Evolutionary conservation across 2,329 filamentous ascomycete species (phyloP), one percentile per base, ranked within the genome.

Genomic region (Fusarium metavorans): DNA sequence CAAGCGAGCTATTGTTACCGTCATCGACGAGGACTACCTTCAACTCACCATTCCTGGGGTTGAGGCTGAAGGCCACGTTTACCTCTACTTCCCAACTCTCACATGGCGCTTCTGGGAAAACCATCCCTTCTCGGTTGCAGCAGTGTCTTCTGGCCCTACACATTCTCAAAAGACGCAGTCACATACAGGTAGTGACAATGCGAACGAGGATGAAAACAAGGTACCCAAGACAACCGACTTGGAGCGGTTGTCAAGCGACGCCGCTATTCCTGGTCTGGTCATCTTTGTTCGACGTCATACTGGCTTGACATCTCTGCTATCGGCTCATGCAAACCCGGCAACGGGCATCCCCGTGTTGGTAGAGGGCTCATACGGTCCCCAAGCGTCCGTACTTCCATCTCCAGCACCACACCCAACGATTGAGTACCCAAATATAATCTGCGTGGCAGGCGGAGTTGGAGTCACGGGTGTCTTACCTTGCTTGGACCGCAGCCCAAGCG

Each of bases 71-170:
- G 79, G 79, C 0, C 69, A 85, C 43, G 71, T 77, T 5, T 81
- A 80, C 63, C 65, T 75, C n/a, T 77, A 78, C 61, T 81, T 79
- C 66, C 79, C 78, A 7, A 77, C 72, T 4, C 32, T 80, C 3
- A 67, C 66, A 34, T 80, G 77, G 77, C 69, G 77, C 0, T 13
- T 78, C 11, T 81, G 79, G 80, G 80, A 82, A 66, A 81, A 74
- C 34, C 80, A 82, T 14, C 80, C 80, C 0, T 82, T 82, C 56
- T 81, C 80, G 11, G 66, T 77, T 1, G 72, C 58, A 4, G n/a
- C 20, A 18, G 9, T 57, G 8, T 35, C 52, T 18, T 35, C 14
- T n/a, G 32, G 20, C 2, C 14, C 52, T 37, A 37, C n/a, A 2
- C 13, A 23, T 25, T 25, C 52, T 25, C 32, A 1, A 10, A 57